phyloP scores from a whole-genome alignment of 1,284 basidiomycete species.

The Ganoderma lucidum region DNA sequence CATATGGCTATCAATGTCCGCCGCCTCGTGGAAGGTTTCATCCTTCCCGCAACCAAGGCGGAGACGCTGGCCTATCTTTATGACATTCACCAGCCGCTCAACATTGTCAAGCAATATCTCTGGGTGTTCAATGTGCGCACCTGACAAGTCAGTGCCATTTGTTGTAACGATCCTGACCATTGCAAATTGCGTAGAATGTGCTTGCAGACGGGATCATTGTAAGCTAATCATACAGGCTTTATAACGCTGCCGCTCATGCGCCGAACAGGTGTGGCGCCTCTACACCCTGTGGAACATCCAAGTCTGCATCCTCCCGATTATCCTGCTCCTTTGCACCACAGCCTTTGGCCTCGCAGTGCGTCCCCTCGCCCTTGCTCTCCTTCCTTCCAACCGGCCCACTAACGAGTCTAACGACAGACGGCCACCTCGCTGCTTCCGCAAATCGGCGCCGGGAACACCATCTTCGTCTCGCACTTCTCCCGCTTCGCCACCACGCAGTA shows the following conservation, averaged over 20 bases:
- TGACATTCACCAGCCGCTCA: conserved; percentile 7
- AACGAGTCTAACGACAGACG: neutral
- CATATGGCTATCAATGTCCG: conserved; percentile 7
- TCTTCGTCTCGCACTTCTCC: conserved; percentile 4
- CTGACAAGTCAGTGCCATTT: neutral
- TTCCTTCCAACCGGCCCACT: neutral
- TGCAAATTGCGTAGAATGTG: neutral
- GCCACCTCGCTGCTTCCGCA: conserved; percentile 6
- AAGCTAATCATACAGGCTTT: neutral
- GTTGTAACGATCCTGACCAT: neutral
- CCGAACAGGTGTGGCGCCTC: neutral
- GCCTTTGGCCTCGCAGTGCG: neutral
- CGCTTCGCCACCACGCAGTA: conserved; percentile 1
- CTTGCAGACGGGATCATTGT: neutral
- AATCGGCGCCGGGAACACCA: conserved; percentile 6
- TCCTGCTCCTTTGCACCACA: neutral
- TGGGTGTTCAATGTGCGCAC: conserved; percentile 6
- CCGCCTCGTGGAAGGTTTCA: conserved; percentile 6
- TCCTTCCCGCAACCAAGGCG: conserved; percentile 2
- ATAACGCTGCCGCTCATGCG: neutral
- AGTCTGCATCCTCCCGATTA: conserved; percentile 4
- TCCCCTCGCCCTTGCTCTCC: neutral
- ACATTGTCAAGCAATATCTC: conserved; percentile 8
- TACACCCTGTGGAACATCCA: conserved; percentile 8
- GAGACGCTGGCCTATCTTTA: conserved; percentile 7